Conservation (phyloP, 768 basidiomycete genomes). For the Inosperma sp. region DNA sequence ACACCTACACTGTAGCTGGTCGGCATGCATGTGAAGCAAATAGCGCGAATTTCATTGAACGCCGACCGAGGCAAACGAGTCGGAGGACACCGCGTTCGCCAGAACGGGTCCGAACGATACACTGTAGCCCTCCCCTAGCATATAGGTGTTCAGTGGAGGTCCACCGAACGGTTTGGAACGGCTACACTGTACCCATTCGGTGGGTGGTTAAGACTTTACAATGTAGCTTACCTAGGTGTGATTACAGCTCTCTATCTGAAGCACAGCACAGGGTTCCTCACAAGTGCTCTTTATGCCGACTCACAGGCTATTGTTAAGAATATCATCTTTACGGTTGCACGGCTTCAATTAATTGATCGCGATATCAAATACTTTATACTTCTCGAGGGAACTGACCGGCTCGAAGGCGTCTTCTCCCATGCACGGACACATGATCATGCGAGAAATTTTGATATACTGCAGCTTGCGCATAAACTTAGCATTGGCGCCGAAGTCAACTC, state of each 20-base stretch:
- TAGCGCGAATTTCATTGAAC: too few species aligned
- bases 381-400: constrained; percentile 31
- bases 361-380: constrained; percentile 25
- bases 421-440: constrained; percentile 17
- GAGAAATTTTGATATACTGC: constrained; percentile 16
- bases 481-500: constrained; percentile 17
- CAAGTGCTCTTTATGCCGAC: constrained; percentile 24
- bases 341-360: constrained; percentile 22
- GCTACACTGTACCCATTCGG: too few species aligned
- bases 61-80: too few species aligned
- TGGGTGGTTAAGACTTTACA: too few species aligned
- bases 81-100: too few species aligned
- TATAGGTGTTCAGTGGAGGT: too few species aligned
- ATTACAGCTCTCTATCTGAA: constrained; percentile 9
- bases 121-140: too few species aligned
- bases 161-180: too few species aligned
- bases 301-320: constrained; percentile 34
- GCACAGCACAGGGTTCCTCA: constrained; percentile 20
- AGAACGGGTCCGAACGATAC: too few species aligned
- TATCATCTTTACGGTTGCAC: constrained; percentile 28
- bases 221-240: too few species aligned
- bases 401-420: constrained; percentile 27
- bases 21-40: too few species aligned
- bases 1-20: too few species aligned
- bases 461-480: constrained; percentile 17